phyloP scores from a whole-genome alignment of 148 eudicot genomes.

The Vaccinium myrtillus region DNA sequence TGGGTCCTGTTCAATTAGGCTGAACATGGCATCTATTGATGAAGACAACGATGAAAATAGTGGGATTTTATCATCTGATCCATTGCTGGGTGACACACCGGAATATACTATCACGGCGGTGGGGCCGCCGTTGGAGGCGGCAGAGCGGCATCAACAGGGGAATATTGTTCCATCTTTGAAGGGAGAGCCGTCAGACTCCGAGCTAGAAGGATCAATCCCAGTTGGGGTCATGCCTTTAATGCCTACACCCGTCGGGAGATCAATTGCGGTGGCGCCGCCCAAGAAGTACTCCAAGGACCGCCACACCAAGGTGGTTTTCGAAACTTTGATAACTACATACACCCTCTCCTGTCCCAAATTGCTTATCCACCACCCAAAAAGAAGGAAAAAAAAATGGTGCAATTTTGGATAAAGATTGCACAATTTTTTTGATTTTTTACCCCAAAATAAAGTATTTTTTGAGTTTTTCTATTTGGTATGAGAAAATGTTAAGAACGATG shows the following conservation, averaged over 20 bases:
- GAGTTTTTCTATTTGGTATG: too few relatives aligned
- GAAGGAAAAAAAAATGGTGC: too few relatives aligned
- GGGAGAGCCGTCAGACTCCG: constrained; percentile 48
- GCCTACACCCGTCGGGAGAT: background rate
- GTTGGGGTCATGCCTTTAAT: constrained; percentile 3
- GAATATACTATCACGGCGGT: constrained; percentile 24
- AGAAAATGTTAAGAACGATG: too few relatives aligned
- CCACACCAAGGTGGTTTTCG: constrained; percentile 55
- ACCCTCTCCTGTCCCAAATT: too few relatives aligned
- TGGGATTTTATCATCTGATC: constrained; percentile 30
- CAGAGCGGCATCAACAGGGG: background rate
- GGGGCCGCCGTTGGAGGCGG: constrained; percentile 12
- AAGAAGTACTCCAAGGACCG: constrained; percentile 70
- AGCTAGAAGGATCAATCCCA: constrained; percentile 18
- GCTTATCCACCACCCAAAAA: too few relatives aligned
- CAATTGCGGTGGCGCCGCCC: constrained; percentile 18
- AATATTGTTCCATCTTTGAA: constrained; percentile 31
- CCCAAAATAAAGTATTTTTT: too few relatives aligned
- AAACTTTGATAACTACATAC: background rate
- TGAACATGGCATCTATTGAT: constrained; percentile 30
- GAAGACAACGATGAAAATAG: constrained; percentile 20
- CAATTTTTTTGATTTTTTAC: too few relatives aligned
- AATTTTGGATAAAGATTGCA: too few relatives aligned
- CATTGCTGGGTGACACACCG: constrained; percentile 33
- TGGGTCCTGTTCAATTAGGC: constrained; percentile 3